Conservation (phyloP, 345 rosid genomes). For the Linum tenue region DNA sequence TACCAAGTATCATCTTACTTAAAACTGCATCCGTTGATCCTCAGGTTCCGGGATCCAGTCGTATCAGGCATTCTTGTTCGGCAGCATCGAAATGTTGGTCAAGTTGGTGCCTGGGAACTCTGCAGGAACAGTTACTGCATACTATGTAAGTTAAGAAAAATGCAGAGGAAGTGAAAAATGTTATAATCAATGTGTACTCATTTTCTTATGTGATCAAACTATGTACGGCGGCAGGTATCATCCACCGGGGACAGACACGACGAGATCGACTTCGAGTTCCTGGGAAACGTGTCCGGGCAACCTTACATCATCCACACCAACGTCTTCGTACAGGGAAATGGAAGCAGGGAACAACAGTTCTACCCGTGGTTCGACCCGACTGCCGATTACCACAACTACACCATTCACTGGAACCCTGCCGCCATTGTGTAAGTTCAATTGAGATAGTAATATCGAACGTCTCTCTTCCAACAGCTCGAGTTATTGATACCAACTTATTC, state of each 20-base stretch:
- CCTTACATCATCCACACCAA: constrained; percentile 70
- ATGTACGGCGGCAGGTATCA: constrained; percentile 39
- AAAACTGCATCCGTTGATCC: too few species aligned
- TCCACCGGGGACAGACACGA: constrained; percentile 58
- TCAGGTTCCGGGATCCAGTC: constrained; percentile 54
- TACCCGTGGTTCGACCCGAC: too few species aligned
- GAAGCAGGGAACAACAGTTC: too few species aligned
- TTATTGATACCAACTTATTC: constrained; percentile 1
- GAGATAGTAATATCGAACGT: neutral
- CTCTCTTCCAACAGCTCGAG: constrained; percentile 1
- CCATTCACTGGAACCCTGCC: constrained; percentile 69
- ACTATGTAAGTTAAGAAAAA: constrained; percentile 40
- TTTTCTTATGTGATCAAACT: too few species aligned
- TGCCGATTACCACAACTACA: too few species aligned
- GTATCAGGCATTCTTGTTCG: constrained; percentile 50
- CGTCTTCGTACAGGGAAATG: constrained; percentile 49
- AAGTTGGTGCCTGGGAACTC: constrained; percentile 73
- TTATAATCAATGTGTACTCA: neutral
- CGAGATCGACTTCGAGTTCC: constrained; percentile 69
- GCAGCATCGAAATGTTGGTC: constrained; percentile 68
- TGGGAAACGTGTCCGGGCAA: constrained; percentile 59
- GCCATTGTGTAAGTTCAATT: constrained; percentile 46
- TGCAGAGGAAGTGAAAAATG: neutral
- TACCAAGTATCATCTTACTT: neutral
- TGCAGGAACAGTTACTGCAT: constrained; percentile 73